phyloP scores from a whole-genome alignment of 2,329 filamentous ascomycete species.

The Elsinoe arachidis region DNA sequence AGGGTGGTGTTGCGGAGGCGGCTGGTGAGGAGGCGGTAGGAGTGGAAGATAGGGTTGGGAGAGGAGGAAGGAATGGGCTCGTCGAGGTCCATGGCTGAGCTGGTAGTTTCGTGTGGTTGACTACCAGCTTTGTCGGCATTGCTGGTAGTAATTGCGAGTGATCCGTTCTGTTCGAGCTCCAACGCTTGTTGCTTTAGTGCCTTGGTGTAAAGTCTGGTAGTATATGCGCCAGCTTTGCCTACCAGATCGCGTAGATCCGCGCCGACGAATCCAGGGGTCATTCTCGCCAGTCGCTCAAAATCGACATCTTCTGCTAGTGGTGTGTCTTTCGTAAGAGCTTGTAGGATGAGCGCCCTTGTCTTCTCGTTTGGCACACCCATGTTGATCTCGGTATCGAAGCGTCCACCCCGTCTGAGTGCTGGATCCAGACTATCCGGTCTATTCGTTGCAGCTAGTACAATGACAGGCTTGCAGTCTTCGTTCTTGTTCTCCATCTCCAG shows the following conservation, averaged over 20 bases:
- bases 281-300: conserved; percentile 64
- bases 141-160: neutral
- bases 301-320: conserved; percentile 61
- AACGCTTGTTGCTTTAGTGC: conserved; percentile 37
- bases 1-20: conserved; percentile 42
- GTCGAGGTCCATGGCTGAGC: conserved; percentile 46
- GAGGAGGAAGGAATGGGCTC: conserved; percentile 18
- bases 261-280: conserved; percentile 87
- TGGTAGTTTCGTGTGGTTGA: neutral
- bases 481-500: conserved; percentile 55
- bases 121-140: neutral
- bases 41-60: conserved; percentile 28
- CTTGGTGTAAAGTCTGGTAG: conserved; percentile 52
- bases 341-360: conserved; percentile 69
- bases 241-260: conserved; percentile 72
- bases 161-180: conserved; percentile 19
- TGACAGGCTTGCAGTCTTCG: conserved; percentile 66
- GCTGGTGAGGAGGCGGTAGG: conserved; percentile 36
- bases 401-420: conserved; percentile 61
- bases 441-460: conserved; percentile 88
- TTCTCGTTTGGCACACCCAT: conserved; percentile 76
- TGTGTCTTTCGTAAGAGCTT: conserved; percentile 59
- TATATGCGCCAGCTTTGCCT: conserved; percentile 54
- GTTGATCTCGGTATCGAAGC: conserved; percentile 77
- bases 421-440: conserved; percentile 79